Conservation (phyloP, 2,329 filamentous ascomycete species). For the Chaetomium olivaceum region DNA sequence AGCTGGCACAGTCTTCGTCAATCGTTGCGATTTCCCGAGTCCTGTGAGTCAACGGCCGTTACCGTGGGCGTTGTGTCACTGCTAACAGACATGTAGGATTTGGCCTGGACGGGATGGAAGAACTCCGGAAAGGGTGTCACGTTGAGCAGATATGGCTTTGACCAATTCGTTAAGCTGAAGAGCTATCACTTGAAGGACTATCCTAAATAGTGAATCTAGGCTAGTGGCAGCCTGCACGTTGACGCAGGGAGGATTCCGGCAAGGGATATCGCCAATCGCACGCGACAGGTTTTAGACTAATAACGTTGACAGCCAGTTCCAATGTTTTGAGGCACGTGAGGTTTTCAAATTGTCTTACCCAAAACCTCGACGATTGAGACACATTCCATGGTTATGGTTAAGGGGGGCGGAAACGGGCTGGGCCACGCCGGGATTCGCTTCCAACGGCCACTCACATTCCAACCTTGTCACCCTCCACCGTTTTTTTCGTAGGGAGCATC, state of each 20-base stretch:
- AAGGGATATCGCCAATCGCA: constrained; percentile 25
- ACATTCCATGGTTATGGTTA: constrained; percentile 29
- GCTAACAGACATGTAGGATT: constrained; percentile 59
- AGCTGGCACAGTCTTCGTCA: constrained; percentile 94
- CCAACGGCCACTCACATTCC: constrained; percentile 26
- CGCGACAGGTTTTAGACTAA: constrained; percentile 22
- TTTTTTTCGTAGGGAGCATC: constrained; percentile 12
- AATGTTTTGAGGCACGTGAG: constrained; percentile 10
- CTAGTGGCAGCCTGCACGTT: constrained; percentile 12
- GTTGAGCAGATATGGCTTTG: constrained; percentile 85
- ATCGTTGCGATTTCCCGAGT: constrained; percentile 87
- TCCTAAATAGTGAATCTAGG: constrained; percentile 51
- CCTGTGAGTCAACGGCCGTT: constrained; percentile 63
- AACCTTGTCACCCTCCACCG: constrained; percentile 10
- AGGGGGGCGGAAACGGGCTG: constrained; percentile 26
- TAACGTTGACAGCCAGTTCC: constrained; percentile 12
- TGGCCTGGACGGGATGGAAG: constrained; percentile 98
- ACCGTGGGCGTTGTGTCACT: constrained; percentile 1
- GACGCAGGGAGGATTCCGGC: constrained; percentile 25
- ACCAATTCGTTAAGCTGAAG: constrained; percentile 95
- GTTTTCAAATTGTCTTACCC: constrained; percentile 21
- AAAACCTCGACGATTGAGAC: constrained; percentile 21
- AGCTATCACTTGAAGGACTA: constrained; percentile 90
- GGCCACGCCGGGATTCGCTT: constrained; percentile 17
- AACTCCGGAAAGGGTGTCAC: constrained; percentile 92